A percentile compares a stretch with the other conserved stretches of the same genome.
Evolutionary conservation across 2,329 filamentous ascomycete genomes (phyloP).

Genomic region (Microcyclospora tardicrescens): DNA sequence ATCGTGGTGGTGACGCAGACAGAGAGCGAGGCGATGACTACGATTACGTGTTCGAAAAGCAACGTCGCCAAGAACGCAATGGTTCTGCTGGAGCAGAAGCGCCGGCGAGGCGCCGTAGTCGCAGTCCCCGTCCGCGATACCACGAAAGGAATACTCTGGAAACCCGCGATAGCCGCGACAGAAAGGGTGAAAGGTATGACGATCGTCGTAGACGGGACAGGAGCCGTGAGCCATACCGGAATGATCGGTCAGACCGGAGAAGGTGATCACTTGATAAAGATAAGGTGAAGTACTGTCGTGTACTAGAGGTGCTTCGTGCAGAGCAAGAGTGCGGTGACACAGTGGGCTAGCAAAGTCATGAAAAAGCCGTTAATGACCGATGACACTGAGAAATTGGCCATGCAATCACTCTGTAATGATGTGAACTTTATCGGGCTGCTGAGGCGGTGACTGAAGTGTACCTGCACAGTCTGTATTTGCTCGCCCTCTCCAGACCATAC

Average conservation of each 20-base stretch:
- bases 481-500: no score
- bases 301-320: no score
- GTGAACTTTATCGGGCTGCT: no score
- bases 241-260: slow-evolving; percentile 2
- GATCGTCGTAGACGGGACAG: slow-evolving; percentile 4
- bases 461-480: no score
- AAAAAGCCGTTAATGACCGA: no score
- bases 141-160: slow-evolving; percentile 6
- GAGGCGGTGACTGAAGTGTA: no score
- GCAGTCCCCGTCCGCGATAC: slow-evolving; percentile 15
- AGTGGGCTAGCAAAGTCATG: no score
- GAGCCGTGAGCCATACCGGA: slow-evolving; percentile 6
- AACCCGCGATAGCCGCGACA: slow-evolving; percentile 3
- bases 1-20: slow-evolving; percentile 44
- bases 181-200: neutral
- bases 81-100: slow-evolving; percentile 1
- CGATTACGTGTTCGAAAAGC: slow-evolving; percentile 68
- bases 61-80: slow-evolving; percentile 20
- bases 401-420: no score
- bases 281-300: no score
- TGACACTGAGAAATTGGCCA: no score
- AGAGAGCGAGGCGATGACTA: slow-evolving; percentile 42
- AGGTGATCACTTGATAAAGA: no score
- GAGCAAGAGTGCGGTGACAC: neutral
- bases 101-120: slow-evolving; percentile 9